Conservation (phyloP, 192 early-diverging fungal genomes). For the Neocallimastix lanati region DNA sequence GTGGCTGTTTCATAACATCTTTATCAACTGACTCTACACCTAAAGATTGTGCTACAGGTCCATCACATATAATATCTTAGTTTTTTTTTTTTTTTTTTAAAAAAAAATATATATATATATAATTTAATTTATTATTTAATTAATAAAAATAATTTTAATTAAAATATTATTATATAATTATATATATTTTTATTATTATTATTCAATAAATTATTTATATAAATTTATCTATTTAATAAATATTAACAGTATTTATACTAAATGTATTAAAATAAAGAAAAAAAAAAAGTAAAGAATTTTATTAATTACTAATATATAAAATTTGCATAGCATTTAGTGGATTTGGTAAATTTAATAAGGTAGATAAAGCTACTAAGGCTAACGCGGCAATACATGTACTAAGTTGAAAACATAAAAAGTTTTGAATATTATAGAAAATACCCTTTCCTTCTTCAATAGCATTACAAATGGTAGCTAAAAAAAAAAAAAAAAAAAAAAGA, state of each 20-base stretch:
- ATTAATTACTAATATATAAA: conserved; percentile 96
- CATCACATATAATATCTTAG: conserved; percentile 98
- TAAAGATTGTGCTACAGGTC: conserved; percentile 90
- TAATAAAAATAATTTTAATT: no score
- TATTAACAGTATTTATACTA: no score
- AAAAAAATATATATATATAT: no score
- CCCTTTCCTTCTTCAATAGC: conserved; percentile 95
- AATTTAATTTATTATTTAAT: no score
- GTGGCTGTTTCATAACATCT: conserved; percentile 69
- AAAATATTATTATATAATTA: no score
- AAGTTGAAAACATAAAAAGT: conserved; percentile 91
- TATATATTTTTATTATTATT: no score
- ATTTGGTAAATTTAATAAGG: conserved; percentile 66
- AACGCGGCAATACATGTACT: conserved; percentile 85
- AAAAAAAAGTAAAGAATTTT: no score
- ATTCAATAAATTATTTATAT: no score
- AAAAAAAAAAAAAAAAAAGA: no score
- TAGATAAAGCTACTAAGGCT: conserved; percentile 68
- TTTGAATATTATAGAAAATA: conserved; percentile 96
- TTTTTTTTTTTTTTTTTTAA: no score
- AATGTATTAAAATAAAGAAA: no score
- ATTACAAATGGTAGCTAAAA: conserved; percentile 69
- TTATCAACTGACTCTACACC: conserved; percentile 91
- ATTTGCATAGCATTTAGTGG: conserved; percentile 98
- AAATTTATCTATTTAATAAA: no score